Conservation (phyloP, 257 asterid genomes). For the Mitragyna speciosa region DNA sequence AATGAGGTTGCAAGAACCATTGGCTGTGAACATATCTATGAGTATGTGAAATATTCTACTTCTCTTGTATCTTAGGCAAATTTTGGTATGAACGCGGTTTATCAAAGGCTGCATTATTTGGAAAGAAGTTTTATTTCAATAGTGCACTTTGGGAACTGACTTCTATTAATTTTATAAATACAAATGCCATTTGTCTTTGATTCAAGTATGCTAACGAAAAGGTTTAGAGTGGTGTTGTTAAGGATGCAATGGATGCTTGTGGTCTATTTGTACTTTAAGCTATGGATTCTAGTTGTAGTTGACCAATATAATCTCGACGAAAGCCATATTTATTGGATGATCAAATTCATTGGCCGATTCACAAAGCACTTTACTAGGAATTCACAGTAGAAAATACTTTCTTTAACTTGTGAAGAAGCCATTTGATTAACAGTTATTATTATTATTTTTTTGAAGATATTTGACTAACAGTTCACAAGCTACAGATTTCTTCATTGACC, state of each 20-base stretch:
- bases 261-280: neutral
- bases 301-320: slow-evolving; percentile 1
- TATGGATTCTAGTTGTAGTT: slow-evolving; percentile 5
- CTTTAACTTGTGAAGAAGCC: neutral
- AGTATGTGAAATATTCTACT: neutral
- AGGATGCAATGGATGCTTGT: neutral
- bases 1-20: neutral
- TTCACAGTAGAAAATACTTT: neutral
- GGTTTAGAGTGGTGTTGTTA: neutral
- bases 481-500: neutral
- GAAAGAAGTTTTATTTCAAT: too few species aligned
- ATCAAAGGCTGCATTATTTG: neutral
- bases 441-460: too few species aligned
- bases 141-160: neutral
- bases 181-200: neutral
- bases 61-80: neutral
- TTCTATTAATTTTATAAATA: neutral
- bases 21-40: too few species aligned
- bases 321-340: slow-evolving; percentile 20
- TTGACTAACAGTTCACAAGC: neutral
- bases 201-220: neutral
- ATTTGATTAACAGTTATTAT: too few species aligned
- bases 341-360: slow-evolving; percentile 34
- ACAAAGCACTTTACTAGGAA: slow-evolving; percentile 33
- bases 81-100: neutral